These are phyloP conservation scores for Boletales sp. DNA, from an alignment of 768 basidiomycete genomes.

Conservation along the genomic window DNA sequence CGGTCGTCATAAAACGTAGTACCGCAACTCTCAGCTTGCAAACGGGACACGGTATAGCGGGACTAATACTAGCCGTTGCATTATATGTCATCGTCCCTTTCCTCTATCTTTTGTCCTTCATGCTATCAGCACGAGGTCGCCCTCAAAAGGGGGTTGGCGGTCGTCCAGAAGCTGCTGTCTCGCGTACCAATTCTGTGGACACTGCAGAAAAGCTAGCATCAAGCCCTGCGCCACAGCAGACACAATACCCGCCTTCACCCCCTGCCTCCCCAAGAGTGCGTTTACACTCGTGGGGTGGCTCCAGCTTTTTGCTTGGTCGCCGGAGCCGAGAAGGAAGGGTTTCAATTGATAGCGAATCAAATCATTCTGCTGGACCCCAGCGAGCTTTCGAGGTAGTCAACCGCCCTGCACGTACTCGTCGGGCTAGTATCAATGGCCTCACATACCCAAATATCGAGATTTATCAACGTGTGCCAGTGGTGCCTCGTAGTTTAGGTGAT, in stretches of 20 bases:
- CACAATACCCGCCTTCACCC: conserved; percentile 30
- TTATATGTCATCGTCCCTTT: conserved; percentile 55
- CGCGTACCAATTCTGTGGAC: conserved; percentile 37
- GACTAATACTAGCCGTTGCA: conserved; percentile 59
- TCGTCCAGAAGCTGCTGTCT: conserved; percentile 23
- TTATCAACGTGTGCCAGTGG: conserved; percentile 42
- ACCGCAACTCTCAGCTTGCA: conserved; percentile 36
- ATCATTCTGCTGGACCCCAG: conserved; percentile 33
- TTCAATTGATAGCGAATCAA: conserved; percentile 39
- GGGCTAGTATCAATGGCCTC: conserved; percentile 45
- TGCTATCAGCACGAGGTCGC: conserved; percentile 10
- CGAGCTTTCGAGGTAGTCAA: conserved; percentile 49
- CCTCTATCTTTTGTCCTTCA: conserved; percentile 31
- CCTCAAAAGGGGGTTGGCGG: conserved; percentile 18
- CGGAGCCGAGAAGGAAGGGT: conserved; percentile 34
- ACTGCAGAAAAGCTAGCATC: conserved; percentile 40
- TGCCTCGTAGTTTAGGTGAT: conserved; percentile 60
- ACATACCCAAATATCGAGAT: conserved; percentile 41
- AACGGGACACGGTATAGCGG: conserved; percentile 63
- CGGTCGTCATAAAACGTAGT: conserved; percentile 31
- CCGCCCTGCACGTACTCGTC: conserved; percentile 49
- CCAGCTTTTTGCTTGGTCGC: conserved; percentile 34
- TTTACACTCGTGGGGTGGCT: conserved; percentile 37
- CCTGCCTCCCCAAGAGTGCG: conserved; percentile 30
- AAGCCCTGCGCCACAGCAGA: conserved; percentile 25